phyloP scores from a whole-genome alignment of 768 basidiomycete genomes.

The Termitomyces sp. region DNA sequence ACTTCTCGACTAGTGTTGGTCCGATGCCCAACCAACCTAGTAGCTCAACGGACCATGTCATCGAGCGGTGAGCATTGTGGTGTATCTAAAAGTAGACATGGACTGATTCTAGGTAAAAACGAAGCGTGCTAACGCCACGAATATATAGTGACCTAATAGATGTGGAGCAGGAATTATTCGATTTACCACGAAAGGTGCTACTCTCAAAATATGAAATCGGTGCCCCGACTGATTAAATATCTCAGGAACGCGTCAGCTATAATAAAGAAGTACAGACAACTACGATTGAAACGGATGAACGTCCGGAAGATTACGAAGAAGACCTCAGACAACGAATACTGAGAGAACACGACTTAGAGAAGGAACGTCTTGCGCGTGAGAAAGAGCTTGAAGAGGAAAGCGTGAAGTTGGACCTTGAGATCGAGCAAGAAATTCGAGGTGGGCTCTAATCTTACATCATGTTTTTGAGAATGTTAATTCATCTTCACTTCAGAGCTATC shows the following conservation, averaged over 20 bases:
- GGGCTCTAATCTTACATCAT: slow-evolving; percentile 6
- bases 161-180: slow-evolving; percentile 86
- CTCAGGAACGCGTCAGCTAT: slow-evolving; percentile 74
- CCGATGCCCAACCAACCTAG: slow-evolving; percentile 43
- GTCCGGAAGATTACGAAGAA: slow-evolving; percentile 54
- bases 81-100: neutral
- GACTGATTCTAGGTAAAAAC: neutral
- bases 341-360: slow-evolving; percentile 67
- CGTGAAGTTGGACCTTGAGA: slow-evolving; percentile 79
- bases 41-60: slow-evolving; percentile 63
- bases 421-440: slow-evolving; percentile 86
- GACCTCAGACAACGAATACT: slow-evolving; percentile 71
- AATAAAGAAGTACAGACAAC: slow-evolving; percentile 86
- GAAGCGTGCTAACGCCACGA: slow-evolving; percentile 61
- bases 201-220: slow-evolving; percentile 9
- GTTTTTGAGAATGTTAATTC: neutral
- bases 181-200: slow-evolving; percentile 78
- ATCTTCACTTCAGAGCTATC: slow-evolving; percentile 59
- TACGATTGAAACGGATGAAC: slow-evolving; percentile 50
- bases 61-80: slow-evolving; percentile 54
- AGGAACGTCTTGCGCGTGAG: slow-evolving; percentile 65
- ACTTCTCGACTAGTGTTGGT: slow-evolving; percentile 47
- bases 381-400: slow-evolving; percentile 82
- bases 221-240: slow-evolving; percentile 1
- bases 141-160: slow-evolving; percentile 80